phyloP scores from a whole-genome alignment of 805 yeast species.

The Saturnispora dispora region DNA sequence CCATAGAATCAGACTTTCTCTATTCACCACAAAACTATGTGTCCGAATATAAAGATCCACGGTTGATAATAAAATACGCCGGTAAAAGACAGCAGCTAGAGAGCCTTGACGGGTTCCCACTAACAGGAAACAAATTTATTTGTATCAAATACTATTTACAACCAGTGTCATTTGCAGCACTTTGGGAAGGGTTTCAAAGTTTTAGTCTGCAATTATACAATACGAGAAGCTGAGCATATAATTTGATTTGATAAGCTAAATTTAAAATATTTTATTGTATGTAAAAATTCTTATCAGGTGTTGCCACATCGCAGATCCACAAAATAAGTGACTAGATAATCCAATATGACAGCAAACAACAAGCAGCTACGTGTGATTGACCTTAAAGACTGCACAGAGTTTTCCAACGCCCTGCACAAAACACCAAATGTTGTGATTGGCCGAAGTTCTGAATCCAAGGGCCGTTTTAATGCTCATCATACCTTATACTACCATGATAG shows the following conservation, averaged over 20 bases:
- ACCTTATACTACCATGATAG: constrained; percentile 17
- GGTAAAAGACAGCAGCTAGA: constrained; percentile 1
- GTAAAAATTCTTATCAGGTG: background rate
- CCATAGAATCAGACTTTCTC: background rate
- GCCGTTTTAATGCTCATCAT: constrained; percentile 8
- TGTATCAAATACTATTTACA: background rate
- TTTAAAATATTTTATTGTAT: background rate
- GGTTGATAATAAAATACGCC: constrained; percentile 9
- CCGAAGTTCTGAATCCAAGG: constrained; percentile 16
- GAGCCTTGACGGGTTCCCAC: constrained; percentile 13
- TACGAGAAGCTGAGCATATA: background rate
- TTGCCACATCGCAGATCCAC: background rate
- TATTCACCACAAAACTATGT: background rate
- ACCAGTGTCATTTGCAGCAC: constrained; percentile 12
- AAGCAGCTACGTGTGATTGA: background rate
- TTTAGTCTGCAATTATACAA: background rate
- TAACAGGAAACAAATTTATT: background rate
- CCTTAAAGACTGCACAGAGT: background rate
- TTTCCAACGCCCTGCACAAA: background rate
- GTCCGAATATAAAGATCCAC: constrained; percentile 8
- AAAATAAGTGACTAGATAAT: background rate
- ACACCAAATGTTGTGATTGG: constrained; percentile 16
- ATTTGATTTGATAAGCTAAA: background rate
- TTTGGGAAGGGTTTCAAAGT: constrained; percentile 3
- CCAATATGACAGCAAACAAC: background rate